A percentile compares a stretch with the other conserved stretches of the same genome.
phyloP scores from a whole-genome alignment of 2,329 filamentous ascomycete genomes.

The Penicillium sp. region DNA sequence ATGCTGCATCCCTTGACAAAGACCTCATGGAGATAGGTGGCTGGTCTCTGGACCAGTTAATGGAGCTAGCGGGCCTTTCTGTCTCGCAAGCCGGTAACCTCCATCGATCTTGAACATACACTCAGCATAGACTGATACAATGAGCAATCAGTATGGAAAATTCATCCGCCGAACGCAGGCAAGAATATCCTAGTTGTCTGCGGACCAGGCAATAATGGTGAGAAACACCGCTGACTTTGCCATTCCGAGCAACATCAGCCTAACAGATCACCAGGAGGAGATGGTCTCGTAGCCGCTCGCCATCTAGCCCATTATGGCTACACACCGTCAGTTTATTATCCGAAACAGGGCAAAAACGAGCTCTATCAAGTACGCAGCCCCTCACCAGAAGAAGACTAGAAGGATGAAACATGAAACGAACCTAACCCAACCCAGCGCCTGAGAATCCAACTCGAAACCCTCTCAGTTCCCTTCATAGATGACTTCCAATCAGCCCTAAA shows the following conservation, averaged over 20 bases:
- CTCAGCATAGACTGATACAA: background rate
- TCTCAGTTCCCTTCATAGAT: conserved; percentile 71
- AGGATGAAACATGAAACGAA: background rate
- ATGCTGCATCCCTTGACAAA: conserved; percentile 78
- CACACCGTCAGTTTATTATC: conserved; percentile 78
- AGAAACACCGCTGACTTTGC: background rate
- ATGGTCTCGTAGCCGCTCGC: conserved; percentile 86
- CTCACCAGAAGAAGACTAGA: conserved; percentile 4
- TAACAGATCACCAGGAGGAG: conserved; percentile 55
- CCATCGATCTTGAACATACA: background rate
- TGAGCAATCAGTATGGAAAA: conserved; percentile 59
- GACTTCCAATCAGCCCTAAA: conserved; percentile 63
- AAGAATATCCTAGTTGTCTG: conserved; percentile 76
- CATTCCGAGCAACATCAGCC: background rate
- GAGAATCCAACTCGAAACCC: conserved; percentile 71
- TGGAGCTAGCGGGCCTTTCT: conserved; percentile 89
- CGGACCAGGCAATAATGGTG: conserved; percentile 64
- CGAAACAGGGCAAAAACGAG: conserved; percentile 82
- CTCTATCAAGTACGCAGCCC: conserved; percentile 61
- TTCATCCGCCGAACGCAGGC: conserved; percentile 67
- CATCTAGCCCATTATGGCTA: conserved; percentile 91
- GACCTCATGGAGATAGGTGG: conserved; percentile 82
- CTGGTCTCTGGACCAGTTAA: conserved; percentile 91
- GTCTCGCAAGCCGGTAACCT: conserved; percentile 74
- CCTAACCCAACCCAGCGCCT: conserved; percentile 53